Percentiles rank a stretch among this genome's conserved stretches.
phyloP scores from a whole-genome alignment of 1,284 basidiomycete genomes.

The Irpex sp. region DNA sequence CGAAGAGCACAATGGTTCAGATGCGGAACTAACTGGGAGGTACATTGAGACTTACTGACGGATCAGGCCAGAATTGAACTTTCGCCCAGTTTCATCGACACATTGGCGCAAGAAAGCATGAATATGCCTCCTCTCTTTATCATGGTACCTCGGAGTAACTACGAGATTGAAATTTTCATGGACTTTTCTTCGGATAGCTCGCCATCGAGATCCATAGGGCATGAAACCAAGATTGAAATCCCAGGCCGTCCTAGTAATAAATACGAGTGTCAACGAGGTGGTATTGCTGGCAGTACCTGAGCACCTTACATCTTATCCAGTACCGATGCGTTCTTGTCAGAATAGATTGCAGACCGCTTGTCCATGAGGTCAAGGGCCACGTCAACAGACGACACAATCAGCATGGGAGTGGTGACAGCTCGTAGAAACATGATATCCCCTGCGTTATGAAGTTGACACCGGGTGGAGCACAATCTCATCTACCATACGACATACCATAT shows the following conservation, averaged over 20 bases:
- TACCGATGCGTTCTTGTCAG: constrained; percentile 1
- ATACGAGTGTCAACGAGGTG: constrained; percentile 34
- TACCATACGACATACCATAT: neutral
- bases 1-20: neutral
- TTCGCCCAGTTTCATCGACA: neutral
- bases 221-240: constrained; percentile 28
- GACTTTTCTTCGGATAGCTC: constrained; percentile 21
- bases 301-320: constrained; percentile 36
- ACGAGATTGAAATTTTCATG: constrained; percentile 15
- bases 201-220: constrained; percentile 31
- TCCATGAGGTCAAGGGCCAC: constrained; percentile 1
- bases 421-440: constrained; percentile 1
- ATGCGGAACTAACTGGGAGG: constrained; percentile 3
- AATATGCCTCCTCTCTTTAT: neutral
- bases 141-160: constrained; percentile 10
- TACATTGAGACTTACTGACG: neutral
- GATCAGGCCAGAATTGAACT: neutral
- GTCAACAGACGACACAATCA: neutral
- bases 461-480: neutral
- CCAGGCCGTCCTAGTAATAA: constrained; percentile 21
- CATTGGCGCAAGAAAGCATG: neutral
- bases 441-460: neutral
- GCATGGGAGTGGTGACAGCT: neutral
- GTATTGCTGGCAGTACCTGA: constrained; percentile 44
- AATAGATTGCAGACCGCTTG: constrained; percentile 2